Base-by-base conservation (phyloP, 129 eudicot species). In the Pseudognaphalium luteoalbum region DNA sequence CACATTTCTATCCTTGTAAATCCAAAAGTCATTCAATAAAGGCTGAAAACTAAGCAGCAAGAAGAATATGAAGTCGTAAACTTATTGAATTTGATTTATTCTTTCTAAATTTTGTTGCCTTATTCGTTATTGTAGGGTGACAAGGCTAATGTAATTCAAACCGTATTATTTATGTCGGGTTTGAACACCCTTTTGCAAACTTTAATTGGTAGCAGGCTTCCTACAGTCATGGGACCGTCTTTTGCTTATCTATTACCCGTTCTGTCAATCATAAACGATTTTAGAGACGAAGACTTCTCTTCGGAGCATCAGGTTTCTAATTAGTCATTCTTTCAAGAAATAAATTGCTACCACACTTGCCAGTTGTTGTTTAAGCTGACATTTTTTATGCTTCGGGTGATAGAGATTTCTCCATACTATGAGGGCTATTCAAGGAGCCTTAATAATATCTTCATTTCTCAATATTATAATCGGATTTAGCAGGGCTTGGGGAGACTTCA, bases 151-250 rank as follows among this genome's bases (percentile, higher is more conserved):
- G 99, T 94, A 52, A 94, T 94, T 73, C 99, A 94, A 70, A 25
- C 96, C 0, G 70, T 89, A 84, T 85, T 94, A 56, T 94, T 94
- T 78, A 91, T 85, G 93, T 87, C 96, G 47, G 99, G 91, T 63
- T 58, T 89, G 51, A 94, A 94, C 82, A 94, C 99, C 5, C 99
- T 94, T 86, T 74, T 94, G 67, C 99, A 94, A 77, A 94, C 97
- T 44, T 83, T 88, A 52, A 21, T 91, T 25, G 99, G 99, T 63
- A 87, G 89, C 61, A 85, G 99, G 69, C 96, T 94, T 66, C 99
- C 99, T 42, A 89, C 96, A 1, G 99, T 94, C 72, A 94, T 94
- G 97, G 99, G 99, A 44, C 99, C 99, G 3, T 94, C 99, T 3
- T 94, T 87, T 84, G 96, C 96, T 54, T 94, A 87, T 83, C 28